Evolutionary conservation across 2,329 filamentous ascomycete species (phyloP).

Genomic region (Periconia macrospinosa): DNA sequence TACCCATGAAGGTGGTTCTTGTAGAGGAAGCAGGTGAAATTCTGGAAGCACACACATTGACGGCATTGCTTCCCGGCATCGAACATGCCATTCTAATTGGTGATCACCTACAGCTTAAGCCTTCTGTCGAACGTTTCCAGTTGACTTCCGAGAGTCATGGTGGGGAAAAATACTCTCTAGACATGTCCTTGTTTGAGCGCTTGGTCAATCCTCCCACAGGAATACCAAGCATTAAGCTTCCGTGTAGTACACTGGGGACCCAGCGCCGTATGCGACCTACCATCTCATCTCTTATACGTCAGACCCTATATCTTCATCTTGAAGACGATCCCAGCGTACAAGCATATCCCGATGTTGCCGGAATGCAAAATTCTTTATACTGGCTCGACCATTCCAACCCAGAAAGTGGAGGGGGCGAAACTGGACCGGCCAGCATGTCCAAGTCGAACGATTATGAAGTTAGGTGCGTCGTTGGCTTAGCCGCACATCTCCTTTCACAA

Average conservation of each 20-base stretch:
- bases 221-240: conserved; percentile 24
- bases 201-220: conserved; percentile 43
- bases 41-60: conserved; percentile 64
- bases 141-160: conserved; percentile 56
- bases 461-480: conserved; percentile 63
- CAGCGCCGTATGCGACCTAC: conserved; percentile 67
- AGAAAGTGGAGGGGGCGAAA: conserved; percentile 50
- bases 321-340: conserved; percentile 50
- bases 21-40: conserved; percentile 72
- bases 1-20: conserved; percentile 60
- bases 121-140: conserved; percentile 57
- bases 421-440: conserved; percentile 42
- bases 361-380: conserved; percentile 58
- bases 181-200: conserved; percentile 65
- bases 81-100: conserved; percentile 67
- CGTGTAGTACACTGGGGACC: conserved; percentile 23
- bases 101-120: conserved; percentile 64
- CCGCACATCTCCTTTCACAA: conserved; percentile 67
- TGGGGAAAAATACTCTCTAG: conserved; percentile 57
- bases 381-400: conserved; percentile 62
- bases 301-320: conserved; percentile 60
- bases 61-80: conserved; percentile 60
- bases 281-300: conserved; percentile 61
- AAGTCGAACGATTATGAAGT: conserved; percentile 63
- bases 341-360: conserved; percentile 53